Percentiles rank a stretch among this genome's conserved stretches.
Conservation (phyloP, 1,139 yeast species). For the Suhomyces panamericanus region DNA sequence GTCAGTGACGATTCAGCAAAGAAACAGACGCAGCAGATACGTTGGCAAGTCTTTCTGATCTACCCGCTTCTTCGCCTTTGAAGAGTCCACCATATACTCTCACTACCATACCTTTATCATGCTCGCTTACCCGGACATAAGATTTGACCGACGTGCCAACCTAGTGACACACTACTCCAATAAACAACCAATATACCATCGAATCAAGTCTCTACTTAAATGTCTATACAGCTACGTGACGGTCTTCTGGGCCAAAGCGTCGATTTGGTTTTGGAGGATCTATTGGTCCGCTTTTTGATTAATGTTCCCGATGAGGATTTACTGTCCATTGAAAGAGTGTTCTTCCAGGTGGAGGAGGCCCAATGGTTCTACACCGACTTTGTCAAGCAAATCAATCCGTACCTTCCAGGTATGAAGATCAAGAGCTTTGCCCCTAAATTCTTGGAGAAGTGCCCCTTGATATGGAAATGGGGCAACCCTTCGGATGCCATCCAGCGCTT, state of each 20-base stretch:
- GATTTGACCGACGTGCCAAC: slow-evolving; percentile 8
- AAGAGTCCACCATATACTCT: background rate
- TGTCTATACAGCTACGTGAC: slow-evolving; percentile 58
- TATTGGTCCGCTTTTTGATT: slow-evolving; percentile 83
- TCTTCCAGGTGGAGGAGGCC: slow-evolving; percentile 96
- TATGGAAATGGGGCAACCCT: slow-evolving; percentile 86
- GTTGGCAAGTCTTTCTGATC: no score
- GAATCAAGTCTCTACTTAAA: slow-evolving; percentile 17
- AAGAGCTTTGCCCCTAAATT: slow-evolving; percentile 73
- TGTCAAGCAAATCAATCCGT: slow-evolving; percentile 69
- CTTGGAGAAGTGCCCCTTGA: slow-evolving; percentile 76
- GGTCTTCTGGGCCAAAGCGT: slow-evolving; percentile 60
- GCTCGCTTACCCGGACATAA: slow-evolving; percentile 11
- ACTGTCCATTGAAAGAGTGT: slow-evolving; percentile 79
- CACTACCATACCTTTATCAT: background rate
- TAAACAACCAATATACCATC: background rate
- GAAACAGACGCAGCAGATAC: no score
- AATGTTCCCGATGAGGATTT: slow-evolving; percentile 92
- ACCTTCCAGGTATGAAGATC: slow-evolving; percentile 77
- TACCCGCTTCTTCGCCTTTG: no score
- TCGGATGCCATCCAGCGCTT: slow-evolving; percentile 72
- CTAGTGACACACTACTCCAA: background rate
- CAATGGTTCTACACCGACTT: slow-evolving; percentile 97
- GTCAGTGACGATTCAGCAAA: no score
- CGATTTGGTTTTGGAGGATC: slow-evolving; percentile 80